Evolutionary conservation across 306 rosid genomes (phyloP).

Genomic region (Arachis hypogaea): DNA sequence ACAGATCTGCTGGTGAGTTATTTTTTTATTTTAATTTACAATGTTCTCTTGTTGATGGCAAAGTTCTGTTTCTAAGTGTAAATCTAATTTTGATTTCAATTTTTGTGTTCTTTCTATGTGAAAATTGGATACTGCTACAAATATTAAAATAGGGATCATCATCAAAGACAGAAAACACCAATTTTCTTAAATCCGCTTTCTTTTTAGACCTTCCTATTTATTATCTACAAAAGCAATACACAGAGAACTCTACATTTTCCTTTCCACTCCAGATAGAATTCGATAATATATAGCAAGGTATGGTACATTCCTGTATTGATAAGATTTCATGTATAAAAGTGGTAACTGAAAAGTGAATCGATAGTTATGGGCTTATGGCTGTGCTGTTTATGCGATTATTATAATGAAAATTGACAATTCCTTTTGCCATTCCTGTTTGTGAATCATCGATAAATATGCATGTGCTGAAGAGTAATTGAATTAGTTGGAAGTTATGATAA

Average conservation of each 20-base stretch:
- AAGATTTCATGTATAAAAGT: too few relatives aligned
- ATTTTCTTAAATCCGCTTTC: conserved; percentile 87
- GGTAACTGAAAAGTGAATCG: not conserved
- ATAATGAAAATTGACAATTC: conserved; percentile 8
- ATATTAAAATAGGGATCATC: too few relatives aligned
- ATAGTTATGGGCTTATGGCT: not conserved
- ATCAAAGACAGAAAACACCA: conserved; percentile 10
- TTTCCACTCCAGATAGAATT: conserved; percentile 45
- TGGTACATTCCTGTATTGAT: too few relatives aligned
- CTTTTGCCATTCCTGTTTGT: conserved; percentile 14
- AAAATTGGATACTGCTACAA: too few relatives aligned
- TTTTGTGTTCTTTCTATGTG: too few relatives aligned
- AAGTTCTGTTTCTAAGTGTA: not conserved
- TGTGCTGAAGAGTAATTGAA: conserved; percentile 2
- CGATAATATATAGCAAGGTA: not conserved
- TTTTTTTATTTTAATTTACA: conserved; percentile 2
- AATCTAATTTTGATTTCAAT: not conserved
- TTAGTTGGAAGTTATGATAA: not conserved
- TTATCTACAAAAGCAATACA: conserved; percentile 65
- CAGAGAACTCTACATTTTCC: conserved; percentile 55
- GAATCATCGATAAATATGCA: not conserved
- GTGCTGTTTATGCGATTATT: not conserved
- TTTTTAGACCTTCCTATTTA: conserved; percentile 65
- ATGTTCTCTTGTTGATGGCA: not conserved
- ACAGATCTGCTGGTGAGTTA: conserved; percentile 60